Conservation (phyloP, 1,139 yeast genomes). For the Spencermartinsiella ligniputridi region DNA sequence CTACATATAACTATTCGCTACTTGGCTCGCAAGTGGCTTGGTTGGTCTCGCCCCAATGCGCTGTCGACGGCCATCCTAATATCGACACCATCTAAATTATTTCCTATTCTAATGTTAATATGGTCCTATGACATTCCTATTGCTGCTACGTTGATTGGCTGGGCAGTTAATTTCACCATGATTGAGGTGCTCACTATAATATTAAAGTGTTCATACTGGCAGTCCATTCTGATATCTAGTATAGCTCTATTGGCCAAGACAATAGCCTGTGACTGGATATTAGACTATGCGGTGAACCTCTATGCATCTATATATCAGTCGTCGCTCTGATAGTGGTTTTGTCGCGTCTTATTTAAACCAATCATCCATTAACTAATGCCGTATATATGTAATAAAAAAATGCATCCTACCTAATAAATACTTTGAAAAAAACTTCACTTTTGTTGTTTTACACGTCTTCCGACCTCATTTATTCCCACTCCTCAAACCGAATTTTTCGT, state of each 20-base stretch:
- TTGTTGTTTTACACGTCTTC: no score
- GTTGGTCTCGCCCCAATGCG: conserved; percentile 39
- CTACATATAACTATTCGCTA: conserved; percentile 50
- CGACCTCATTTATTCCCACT: conserved; percentile 39
- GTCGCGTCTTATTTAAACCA: no score
- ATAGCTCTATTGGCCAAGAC: conserved; percentile 21
- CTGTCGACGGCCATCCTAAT: conserved; percentile 66
- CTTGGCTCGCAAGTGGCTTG: conserved; percentile 39
- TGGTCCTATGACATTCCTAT: conserved; percentile 91
- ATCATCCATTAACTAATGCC: no score
- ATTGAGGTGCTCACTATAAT: conserved; percentile 63
- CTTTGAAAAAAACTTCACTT: not conserved
- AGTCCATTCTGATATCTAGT: conserved; percentile 33
- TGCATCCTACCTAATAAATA: no score
- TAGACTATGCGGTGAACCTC: not conserved
- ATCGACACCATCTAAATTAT: conserved; percentile 72
- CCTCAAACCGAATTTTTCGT: conserved; percentile 44
- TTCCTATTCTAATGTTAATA: conserved; percentile 90
- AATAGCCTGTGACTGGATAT: conserved; percentile 18
- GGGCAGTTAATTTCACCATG: conserved; percentile 58
- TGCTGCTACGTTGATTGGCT: conserved; percentile 56
- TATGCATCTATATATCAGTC: no score
- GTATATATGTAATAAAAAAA: no score
- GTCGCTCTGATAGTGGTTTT: no score
- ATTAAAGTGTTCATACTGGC: conserved; percentile 41